A percentile compares a stretch with the other conserved stretches of the same genome.
Conservation (phyloP, 495 filamentous ascomycete species). For the Lineolata rhizophorae region DNA sequence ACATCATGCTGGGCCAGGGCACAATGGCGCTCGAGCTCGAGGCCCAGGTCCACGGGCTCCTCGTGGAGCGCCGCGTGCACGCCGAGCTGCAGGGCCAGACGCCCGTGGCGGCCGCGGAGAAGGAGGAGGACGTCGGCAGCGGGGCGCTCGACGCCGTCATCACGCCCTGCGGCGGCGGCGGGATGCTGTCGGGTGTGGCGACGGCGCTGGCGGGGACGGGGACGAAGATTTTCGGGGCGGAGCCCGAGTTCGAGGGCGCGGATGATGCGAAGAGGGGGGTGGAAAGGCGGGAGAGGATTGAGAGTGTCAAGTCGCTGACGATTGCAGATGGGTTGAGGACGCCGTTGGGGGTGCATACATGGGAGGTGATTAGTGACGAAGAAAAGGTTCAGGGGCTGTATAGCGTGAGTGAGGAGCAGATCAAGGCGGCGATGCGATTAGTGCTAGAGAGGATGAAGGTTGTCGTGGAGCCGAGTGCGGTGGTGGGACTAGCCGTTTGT, state of each 20-base stretch:
- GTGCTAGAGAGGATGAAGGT: constrained; percentile 83
- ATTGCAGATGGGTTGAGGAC: constrained; percentile 84
- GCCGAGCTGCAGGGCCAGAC: constrained; percentile 7
- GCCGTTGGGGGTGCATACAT: constrained; percentile 56
- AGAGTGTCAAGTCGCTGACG: constrained; percentile 48
- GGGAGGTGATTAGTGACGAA: constrained; percentile 56
- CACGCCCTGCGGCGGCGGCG: constrained; percentile 72
- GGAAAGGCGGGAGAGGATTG: constrained; percentile 34
- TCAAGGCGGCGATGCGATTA: constrained; percentile 51
- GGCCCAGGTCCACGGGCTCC: constrained; percentile 36
- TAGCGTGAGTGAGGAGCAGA: constrained; percentile 63
- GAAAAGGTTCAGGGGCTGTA: constrained; percentile 53
- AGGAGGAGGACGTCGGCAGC: constrained; percentile 4
- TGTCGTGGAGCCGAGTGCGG: constrained; percentile 75
- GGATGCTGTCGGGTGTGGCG: constrained; percentile 66
- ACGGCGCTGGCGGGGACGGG: constrained; percentile 46
- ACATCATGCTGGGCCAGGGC: constrained; percentile 83
- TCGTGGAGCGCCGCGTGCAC: constrained; percentile 11
- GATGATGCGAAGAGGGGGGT: constrained; percentile 62
- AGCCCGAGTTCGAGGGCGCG: constrained; percentile 64
- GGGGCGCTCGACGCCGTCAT: constrained; percentile 54
- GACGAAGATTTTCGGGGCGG: constrained; percentile 68
- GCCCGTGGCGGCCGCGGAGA: constrained; percentile 3
- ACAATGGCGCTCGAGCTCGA: constrained; percentile 72
- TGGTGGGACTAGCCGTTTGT: constrained; percentile 62